Percentiles rank a stretch among this genome's conserved stretches.
These are phyloP conservation scores for Capsicum rhomboideum DNA, from an alignment of 257 asterid genomes.

Conservation along the genomic window DNA sequence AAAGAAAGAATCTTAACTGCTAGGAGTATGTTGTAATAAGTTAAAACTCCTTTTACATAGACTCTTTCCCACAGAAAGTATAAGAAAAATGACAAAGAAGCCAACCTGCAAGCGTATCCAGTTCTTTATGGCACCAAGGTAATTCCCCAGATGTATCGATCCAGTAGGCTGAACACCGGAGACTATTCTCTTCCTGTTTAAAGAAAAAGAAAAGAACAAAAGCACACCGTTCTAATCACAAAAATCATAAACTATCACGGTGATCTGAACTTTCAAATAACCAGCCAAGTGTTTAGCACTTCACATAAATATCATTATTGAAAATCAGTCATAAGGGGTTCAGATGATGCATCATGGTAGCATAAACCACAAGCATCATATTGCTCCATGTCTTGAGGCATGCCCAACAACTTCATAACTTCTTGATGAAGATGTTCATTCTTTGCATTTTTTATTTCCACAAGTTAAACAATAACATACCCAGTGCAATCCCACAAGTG, in stretches of 20 bases:
- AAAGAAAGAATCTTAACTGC: not conserved
- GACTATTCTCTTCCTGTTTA: slow-evolving; percentile 81
- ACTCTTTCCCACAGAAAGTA: not conserved
- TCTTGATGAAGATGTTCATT: not conserved
- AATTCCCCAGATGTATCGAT: slow-evolving; percentile 89
- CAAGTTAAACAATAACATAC: not conserved
- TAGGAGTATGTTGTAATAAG: not conserved
- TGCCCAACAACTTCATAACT: not conserved
- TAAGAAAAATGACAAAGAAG: slow-evolving; percentile 3
- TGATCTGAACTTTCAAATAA: not conserved
- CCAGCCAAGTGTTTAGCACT: not conserved
- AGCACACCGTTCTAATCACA: not conserved
- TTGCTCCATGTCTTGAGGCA: not conserved
- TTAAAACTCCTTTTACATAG: not conserved
- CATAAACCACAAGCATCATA: not conserved
- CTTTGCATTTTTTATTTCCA: not conserved
- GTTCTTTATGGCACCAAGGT: slow-evolving; percentile 92
- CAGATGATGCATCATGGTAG: not conserved
- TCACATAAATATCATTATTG: not conserved
- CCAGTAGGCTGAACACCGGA: slow-evolving; percentile 99
- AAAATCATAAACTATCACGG: not conserved
- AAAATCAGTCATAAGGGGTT: not conserved
- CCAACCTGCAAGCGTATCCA: slow-evolving; percentile 88
- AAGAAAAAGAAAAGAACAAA: not conserved
- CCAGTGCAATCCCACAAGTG: no score